Evolutionary conservation across 164 flowering plant species (phyloP).

Genomic region (Aristolochia fimbriata): DNA sequence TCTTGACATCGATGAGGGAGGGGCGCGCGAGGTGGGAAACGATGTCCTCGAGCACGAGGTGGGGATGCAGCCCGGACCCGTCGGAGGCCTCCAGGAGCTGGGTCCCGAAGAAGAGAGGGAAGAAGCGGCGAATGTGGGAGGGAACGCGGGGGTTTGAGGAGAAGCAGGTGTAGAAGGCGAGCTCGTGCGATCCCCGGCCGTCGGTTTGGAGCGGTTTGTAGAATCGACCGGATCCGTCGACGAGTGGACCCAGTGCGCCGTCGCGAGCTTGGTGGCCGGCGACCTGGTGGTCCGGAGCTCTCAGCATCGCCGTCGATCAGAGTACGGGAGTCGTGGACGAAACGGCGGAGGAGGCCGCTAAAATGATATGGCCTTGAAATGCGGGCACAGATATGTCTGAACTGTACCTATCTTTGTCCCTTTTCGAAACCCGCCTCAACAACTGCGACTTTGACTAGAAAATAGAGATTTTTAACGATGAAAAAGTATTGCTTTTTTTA

Average conservation of each 20-base stretch:
- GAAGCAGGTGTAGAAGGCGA: constrained; percentile 53
- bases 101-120: constrained; percentile 70
- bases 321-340: no score
- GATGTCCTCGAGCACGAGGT: constrained; percentile 68
- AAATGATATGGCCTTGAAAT: no score
- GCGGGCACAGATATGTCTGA: no score
- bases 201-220: constrained; percentile 81
- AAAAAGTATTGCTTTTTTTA: no score
- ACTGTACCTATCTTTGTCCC: no score
- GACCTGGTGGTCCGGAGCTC: constrained; percentile 78
- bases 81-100: constrained; percentile 64
- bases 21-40: constrained; percentile 28
- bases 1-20: constrained; percentile 67
- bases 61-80: constrained; percentile 59
- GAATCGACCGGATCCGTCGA: constrained; percentile 77
- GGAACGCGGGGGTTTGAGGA: constrained; percentile 48
- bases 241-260: constrained; percentile 69
- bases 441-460: no score
- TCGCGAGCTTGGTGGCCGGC: constrained; percentile 70
- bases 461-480: no score
- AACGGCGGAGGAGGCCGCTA: no score
- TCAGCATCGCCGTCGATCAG: constrained; percentile 49
- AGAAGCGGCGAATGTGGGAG: constrained; percentile 41
- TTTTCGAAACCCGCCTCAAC: no score
- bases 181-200: constrained; percentile 65